Evolutionary conservation across 306 rosid species (phyloP), one percentile per base, ranked within the genome.

Genomic region (Senna tora): DNA sequence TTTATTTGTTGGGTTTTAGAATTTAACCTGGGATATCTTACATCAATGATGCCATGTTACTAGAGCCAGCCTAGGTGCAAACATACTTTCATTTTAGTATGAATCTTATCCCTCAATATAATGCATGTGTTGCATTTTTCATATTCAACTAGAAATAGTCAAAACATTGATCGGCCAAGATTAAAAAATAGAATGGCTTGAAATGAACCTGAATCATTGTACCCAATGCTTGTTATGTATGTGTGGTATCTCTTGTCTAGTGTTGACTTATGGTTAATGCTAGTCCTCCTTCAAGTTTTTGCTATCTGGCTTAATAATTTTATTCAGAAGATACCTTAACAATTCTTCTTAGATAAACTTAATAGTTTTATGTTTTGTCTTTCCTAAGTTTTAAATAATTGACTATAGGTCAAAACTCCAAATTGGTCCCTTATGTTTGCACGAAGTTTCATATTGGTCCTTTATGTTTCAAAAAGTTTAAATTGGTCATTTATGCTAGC

Each of bases 371-470:
- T 13, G 16, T 46, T 58, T 42, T 20, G 30, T 65, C 52, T 32
- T 75, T 56, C 49, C 30, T n/a, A n/a, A n/a, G n/a, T n/a, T 38
- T 74, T 65, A 41, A 52, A 53, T 19, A 54, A 66, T 43, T 75
- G 17, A 41, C 55, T 74, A 28, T 19, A 30, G n/a, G n/a, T n/a
- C n/a, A n/a, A n/a, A n/a, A n/a, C n/a, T n/a, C n/a, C n/a, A n/a
- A n/a, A n/a, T n/a, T n/a, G n/a, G n/a, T n/a, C n/a, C n/a, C n/a
- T n/a, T n/a, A n/a, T n/a, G n/a, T n/a, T n/a, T n/a, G n/a, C n/a
- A n/a, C n/a, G n/a, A n/a, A n/a, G n/a, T n/a, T n/a, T n/a, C n/a
- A n/a, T n/a, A n/a, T n/a, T n/a, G n/a, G n/a, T n/a, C n/a, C n/a
- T n/a, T n/a, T n/a, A n/a, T n/a, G n/a, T n/a, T n/a, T n/a, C n/a